Evolutionary conservation across 306 rosid genomes (phyloP), one percentile per base, ranked within the genome.

Genomic region (Castanea sativa): DNA sequence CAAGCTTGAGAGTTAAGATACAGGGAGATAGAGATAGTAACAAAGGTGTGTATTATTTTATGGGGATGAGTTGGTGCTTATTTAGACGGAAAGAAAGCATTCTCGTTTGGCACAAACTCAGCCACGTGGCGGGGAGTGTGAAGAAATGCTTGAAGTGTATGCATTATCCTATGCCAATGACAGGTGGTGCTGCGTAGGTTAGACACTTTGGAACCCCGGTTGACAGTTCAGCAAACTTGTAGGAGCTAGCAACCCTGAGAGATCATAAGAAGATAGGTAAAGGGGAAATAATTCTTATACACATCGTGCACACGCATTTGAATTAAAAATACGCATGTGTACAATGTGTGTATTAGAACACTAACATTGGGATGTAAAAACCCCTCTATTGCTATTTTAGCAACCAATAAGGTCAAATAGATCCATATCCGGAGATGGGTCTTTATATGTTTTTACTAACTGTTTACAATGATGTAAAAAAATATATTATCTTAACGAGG

Each of bases 51-150:
- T 41, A 13, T 6, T 35, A 35, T 7, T 16, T 14, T 15, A 52
- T 56, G 8, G 63, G n/a, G 16, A 32, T 3, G 68, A n/a, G 11
- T 16, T 10, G 29, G 38, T 21, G 4, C 27, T 72, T 81, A 78
- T 69, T 81, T 45, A 78, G 70, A 53, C 10, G 56, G 38, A 32
- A 32, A 61, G 78, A 15, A 23, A 13, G 68, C 5, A 43, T 7
- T 0, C 53, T 77, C 68, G 6, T 61, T 45, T 14, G 73, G 71
- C 86, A 38, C 76, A 71, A 49, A 35, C 85, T 21, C 30, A 59
- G 27, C 16, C 86, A 33, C 84, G 83, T 74, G 85, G 41, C 8
- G 41, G 5, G 32, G 83, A 76, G 77, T 58, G 89, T 82, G 84
- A 73, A 80, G 13, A 21, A 10, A 53, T 69, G 85, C 75, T 41